These are phyloP conservation scores for Fusarium tupiense DNA, from an alignment of 2,329 filamentous ascomycete species.

Conservation along the genomic window DNA sequence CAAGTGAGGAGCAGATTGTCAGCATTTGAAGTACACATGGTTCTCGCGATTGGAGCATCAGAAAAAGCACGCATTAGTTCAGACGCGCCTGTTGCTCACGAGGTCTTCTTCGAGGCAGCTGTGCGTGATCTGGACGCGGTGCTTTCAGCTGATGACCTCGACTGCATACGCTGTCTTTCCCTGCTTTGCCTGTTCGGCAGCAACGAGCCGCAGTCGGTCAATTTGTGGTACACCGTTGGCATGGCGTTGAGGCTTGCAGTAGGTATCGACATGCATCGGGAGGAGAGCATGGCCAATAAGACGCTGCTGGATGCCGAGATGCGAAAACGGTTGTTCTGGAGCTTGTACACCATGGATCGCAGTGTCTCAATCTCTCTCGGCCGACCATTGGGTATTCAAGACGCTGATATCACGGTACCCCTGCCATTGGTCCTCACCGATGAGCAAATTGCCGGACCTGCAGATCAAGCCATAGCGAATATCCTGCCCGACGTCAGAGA, in stretches of 20 bases:
- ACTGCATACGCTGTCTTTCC: conserved; percentile 34
- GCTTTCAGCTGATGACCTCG: conserved; percentile 29
- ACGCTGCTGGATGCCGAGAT: conserved; percentile 32
- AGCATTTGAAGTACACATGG: conserved; percentile 37
- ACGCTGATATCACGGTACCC: conserved; percentile 35
- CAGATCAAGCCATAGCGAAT: conserved; percentile 26
- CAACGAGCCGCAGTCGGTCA: conserved; percentile 38
- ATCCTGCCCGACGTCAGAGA: conserved; percentile 30
- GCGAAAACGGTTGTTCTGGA: conserved; percentile 37
- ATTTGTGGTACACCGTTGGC: conserved; percentile 38
- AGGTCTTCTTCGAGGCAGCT: conserved; percentile 34
- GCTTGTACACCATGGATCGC: conserved; percentile 37
- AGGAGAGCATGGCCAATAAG: conserved; percentile 23
- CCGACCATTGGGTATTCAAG: conserved; percentile 30
- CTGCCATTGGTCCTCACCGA: conserved; percentile 29
- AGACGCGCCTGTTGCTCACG: conserved; percentile 19
- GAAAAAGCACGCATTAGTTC: conserved; percentile 27
- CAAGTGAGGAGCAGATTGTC: conserved; percentile 13
- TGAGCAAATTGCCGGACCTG: conserved; percentile 19
- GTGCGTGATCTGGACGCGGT: conserved; percentile 25
- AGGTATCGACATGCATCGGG: conserved; percentile 36
- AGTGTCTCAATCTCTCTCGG: conserved; percentile 37
- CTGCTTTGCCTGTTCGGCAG: conserved; percentile 37
- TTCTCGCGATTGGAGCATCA: conserved; percentile 36
- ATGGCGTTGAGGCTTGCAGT: conserved; percentile 35